These are phyloP conservation scores for Aspergillus tubingensis DNA, from an alignment of 2,329 filamentous ascomycete species.

Conservation along the genomic window DNA sequence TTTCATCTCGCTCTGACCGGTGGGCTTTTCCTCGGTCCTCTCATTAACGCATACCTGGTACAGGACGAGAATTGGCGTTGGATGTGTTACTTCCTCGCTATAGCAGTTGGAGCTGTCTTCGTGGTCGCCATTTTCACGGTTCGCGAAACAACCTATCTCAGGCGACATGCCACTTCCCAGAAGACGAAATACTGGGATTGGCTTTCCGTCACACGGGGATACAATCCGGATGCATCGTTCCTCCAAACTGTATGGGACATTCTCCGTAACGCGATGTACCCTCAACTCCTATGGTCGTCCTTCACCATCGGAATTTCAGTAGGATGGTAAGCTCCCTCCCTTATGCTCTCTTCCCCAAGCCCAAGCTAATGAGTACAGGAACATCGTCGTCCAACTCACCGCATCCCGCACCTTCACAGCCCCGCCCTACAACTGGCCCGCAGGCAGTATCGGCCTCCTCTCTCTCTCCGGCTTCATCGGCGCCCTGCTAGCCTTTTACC, in stretches of 20 bases:
- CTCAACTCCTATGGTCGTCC: conserved; percentile 29
- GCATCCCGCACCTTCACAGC: conserved; percentile 29
- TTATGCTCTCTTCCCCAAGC: not conserved
- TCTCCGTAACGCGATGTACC: conserved; percentile 25
- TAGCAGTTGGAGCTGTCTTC: conserved; percentile 24
- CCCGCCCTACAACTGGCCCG: conserved; percentile 29
- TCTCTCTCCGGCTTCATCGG: conserved; percentile 30
- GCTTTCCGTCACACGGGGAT: conserved; percentile 27
- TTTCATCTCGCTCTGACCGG: conserved; percentile 40
- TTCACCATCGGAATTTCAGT: conserved; percentile 31
- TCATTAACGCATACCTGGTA: conserved; percentile 33
- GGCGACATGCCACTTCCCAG: not conserved
- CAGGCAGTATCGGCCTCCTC: conserved; percentile 28
- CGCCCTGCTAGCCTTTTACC: conserved; percentile 29
- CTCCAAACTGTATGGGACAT: conserved; percentile 25
- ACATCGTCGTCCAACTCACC: conserved; percentile 33
- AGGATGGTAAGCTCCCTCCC: conserved; percentile 21
- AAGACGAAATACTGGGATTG: conserved; percentile 20
- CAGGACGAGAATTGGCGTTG: conserved; percentile 27
- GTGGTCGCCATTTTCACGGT: conserved; percentile 23
- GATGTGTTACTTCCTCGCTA: conserved; percentile 31
- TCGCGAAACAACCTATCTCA: conserved; percentile 27
- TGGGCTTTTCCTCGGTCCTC: conserved; percentile 41
- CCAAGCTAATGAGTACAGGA: conserved; percentile 19
- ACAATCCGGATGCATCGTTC: conserved; percentile 28